phyloP scores from a whole-genome alignment of 352 stramenopile genomes.

The Elongisporangium undulatum region DNA sequence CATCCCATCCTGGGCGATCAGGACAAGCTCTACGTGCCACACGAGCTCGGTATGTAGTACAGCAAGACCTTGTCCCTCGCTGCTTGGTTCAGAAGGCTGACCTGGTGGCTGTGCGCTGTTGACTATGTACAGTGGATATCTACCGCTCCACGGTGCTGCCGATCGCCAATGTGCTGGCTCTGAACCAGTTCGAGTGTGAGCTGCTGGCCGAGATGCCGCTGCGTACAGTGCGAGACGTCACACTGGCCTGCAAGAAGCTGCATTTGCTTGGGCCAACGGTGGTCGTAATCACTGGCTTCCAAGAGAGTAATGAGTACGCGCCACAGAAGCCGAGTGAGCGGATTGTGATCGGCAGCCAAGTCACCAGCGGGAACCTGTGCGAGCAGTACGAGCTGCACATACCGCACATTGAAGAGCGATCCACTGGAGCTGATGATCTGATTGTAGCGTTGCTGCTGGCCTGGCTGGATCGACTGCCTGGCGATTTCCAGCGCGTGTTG shows the following conservation, averaged over 20 bases:
- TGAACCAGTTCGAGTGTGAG: conserved; percentile 86
- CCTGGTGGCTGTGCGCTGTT: conserved; percentile 3
- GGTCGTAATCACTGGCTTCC: conserved; percentile 83
- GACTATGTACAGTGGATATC: conserved; percentile 47
- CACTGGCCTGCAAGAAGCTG: conserved; percentile 68
- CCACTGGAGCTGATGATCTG: conserved; percentile 79
- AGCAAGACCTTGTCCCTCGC: background rate
- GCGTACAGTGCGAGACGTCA: conserved; percentile 53
- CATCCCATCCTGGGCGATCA: conserved; percentile 83
- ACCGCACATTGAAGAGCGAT: conserved; percentile 77
- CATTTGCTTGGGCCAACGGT: conserved; percentile 66
- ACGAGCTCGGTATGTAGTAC: conserved; percentile 52
- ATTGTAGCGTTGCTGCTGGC: conserved; percentile 79
- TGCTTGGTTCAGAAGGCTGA: background rate
- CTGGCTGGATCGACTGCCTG: conserved; percentile 62
- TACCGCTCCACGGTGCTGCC: conserved; percentile 75
- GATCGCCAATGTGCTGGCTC: conserved; percentile 80
- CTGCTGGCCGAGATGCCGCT: conserved; percentile 71
- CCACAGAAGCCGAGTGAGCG: conserved; percentile 28
- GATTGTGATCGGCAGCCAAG: conserved; percentile 66
- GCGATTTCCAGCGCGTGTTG: conserved; percentile 60
- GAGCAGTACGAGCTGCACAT: conserved; percentile 81
- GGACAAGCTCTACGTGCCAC: conserved; percentile 74
- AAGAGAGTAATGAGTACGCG: conserved; percentile 19
- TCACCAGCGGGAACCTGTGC: conserved; percentile 16